Conservation (phyloP, 1,139 yeast genomes). For the Suhomyces maxii region DNA sequence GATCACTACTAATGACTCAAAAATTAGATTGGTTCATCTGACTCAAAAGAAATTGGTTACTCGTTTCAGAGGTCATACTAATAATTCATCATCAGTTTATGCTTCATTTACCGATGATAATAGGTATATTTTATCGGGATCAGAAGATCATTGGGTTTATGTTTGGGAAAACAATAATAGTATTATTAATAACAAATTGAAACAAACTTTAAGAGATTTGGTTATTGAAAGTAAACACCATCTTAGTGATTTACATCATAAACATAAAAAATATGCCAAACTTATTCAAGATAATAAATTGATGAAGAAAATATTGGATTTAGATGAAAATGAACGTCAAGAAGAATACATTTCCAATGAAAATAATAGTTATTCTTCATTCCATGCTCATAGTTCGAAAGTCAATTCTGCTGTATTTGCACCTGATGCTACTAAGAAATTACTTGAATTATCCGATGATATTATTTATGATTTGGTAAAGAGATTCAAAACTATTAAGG, state of each 20-base stretch:
- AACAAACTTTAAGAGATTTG: constrained; percentile 35
- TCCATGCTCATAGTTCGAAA: constrained; percentile 74
- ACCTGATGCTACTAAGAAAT: constrained; percentile 66
- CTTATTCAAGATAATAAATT: constrained; percentile 36
- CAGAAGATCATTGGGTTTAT: constrained; percentile 72
- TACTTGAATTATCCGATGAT: constrained; percentile 73
- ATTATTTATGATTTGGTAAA: constrained; percentile 64
- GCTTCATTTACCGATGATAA: constrained; percentile 65
- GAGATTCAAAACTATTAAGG: constrained; percentile 20
- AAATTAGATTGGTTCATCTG: constrained; percentile 64
- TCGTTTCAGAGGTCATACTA: constrained; percentile 72
- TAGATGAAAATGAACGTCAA: constrained; percentile 13
- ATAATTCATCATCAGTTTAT: constrained; percentile 67
- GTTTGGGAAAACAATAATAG: constrained; percentile 60
- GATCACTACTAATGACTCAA: constrained; percentile 79
- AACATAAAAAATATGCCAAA: constrained; percentile 34
- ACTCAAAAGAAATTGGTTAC: constrained; percentile 59
- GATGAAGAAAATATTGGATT: constrained; percentile 29
- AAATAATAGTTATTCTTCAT: constrained; percentile 58
- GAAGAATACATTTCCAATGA: constrained; percentile 42
- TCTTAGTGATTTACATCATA: constrained; percentile 29
- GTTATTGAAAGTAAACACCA: constrained; percentile 39
- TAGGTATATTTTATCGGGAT: constrained; percentile 53
- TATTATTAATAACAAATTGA: constrained; percentile 40
- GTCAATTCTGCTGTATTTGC: constrained; percentile 81